phyloP scores from a whole-genome alignment of 2,329 filamentous ascomycete species.

The Ceratocystis ficicola region DNA sequence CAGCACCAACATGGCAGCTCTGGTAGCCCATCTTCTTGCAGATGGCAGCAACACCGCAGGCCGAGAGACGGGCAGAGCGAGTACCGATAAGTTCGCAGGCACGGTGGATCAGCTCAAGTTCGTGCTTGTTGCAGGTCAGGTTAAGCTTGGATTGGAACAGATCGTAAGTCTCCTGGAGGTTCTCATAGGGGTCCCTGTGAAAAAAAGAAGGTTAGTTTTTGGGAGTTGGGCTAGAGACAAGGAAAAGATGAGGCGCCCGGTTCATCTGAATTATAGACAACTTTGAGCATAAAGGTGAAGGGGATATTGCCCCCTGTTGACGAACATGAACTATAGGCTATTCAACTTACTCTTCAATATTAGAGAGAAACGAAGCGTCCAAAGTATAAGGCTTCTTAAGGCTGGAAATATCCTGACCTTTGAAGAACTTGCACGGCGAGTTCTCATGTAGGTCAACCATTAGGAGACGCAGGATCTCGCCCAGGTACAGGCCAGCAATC shows the following conservation, averaged over 20 bases:
- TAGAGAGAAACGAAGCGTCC: slow-evolving; percentile 84
- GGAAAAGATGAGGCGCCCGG: background rate
- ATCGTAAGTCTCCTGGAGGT: slow-evolving; percentile 77
- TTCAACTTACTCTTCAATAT: slow-evolving; percentile 64
- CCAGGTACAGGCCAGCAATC: slow-evolving; percentile 87
- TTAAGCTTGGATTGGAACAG: slow-evolving; percentile 65
- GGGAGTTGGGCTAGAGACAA: background rate
- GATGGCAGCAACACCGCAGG: slow-evolving; percentile 91
- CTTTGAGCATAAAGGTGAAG: background rate
- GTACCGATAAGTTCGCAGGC: slow-evolving; percentile 91
- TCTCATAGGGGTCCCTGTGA: slow-evolving; percentile 81
- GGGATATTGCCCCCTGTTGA: background rate
- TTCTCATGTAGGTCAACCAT: slow-evolving; percentile 76
- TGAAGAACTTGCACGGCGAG: slow-evolving; percentile 63
- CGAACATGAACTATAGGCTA: background rate
- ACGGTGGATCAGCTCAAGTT: slow-evolving; percentile 80
- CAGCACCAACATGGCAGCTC: slow-evolving; percentile 85
- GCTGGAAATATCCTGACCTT: slow-evolving; percentile 64
- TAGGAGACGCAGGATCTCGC: slow-evolving; percentile 84
- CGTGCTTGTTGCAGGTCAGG: slow-evolving; percentile 57
- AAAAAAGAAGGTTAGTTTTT: slow-evolving; percentile 1
- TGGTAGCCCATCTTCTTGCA: slow-evolving; percentile 90
- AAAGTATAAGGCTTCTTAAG: slow-evolving; percentile 80
- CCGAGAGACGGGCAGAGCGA: slow-evolving; percentile 79
- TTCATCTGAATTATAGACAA: background rate